These are phyloP conservation scores for Fusarium globosum DNA, from an alignment of 2,329 filamentous ascomycete genomes.

Conservation along the genomic window DNA sequence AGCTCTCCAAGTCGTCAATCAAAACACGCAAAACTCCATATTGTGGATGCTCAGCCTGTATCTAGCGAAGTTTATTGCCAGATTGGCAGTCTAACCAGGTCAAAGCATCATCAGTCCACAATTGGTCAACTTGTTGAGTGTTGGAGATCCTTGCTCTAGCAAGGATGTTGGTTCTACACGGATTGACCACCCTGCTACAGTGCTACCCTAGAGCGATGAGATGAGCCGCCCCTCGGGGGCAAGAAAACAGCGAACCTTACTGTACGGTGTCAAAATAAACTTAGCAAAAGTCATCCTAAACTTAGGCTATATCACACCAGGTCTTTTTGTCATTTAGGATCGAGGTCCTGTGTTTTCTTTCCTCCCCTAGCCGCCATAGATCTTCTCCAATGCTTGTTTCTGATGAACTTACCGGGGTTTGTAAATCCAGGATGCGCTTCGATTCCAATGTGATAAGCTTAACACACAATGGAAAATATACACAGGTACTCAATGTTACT, in stretches of 20 bases:
- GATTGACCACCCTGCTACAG: too few species aligned
- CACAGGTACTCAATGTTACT: neutral
- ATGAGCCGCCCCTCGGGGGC: neutral
- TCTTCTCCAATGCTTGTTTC: neutral
- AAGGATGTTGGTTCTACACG: neutral
- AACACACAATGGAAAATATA: neutral
- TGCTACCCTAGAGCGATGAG: neutral
- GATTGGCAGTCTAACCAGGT: conserved; percentile 3
- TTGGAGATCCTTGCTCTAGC: neutral
- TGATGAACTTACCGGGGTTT: neutral
- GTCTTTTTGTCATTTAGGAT: too few species aligned
- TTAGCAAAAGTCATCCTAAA: too few species aligned
- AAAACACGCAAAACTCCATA: conserved; percentile 16
- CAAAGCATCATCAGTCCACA: conserved; percentile 13
- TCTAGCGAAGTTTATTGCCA: conserved; percentile 3
- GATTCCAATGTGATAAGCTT: neutral
- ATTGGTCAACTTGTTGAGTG: neutral
- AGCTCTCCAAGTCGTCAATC: conserved; percentile 21
- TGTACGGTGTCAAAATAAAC: too few species aligned
- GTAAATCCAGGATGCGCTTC: neutral
- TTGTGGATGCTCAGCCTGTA: conserved; percentile 6
- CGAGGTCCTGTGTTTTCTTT: too few species aligned
- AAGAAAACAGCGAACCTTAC: too few species aligned
- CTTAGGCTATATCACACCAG: too few species aligned
- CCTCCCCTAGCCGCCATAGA: neutral